Evolutionary conservation across 345 rosid species (phyloP).

Genomic region (Brassica cretica): DNA sequence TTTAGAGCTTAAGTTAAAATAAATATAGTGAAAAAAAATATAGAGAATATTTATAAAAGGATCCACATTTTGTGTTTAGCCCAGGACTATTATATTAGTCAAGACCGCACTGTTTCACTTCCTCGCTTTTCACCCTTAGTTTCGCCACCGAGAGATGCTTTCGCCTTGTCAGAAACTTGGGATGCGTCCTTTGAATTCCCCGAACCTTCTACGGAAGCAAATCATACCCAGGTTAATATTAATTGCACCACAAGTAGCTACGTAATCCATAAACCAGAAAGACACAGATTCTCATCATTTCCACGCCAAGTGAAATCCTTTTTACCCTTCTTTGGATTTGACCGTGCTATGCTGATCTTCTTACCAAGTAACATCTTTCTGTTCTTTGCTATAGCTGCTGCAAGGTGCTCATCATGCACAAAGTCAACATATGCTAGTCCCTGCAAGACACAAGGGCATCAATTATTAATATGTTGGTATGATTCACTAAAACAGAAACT

Average conservation of each 20-base stretch:
- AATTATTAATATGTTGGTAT: constrained; percentile 9
- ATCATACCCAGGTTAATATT: constrained; percentile 1
- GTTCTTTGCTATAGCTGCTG: constrained; percentile 79
- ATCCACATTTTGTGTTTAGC: too few species aligned
- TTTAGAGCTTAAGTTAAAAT: too few species aligned
- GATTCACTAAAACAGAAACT: not conserved
- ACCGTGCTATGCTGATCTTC: constrained; percentile 72
- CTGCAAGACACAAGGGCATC: constrained; percentile 39
- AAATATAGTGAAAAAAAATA: too few species aligned
- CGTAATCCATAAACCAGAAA: not conserved
- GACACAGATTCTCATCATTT: constrained; percentile 17
- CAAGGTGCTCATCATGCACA: constrained; percentile 65
- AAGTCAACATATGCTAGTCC: constrained; percentile 95
- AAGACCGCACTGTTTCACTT: too few species aligned
- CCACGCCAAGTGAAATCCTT: constrained; percentile 46
- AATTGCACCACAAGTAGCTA: constrained; percentile 13
- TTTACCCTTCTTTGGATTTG: constrained; percentile 68
- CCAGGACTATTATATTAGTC: too few species aligned
- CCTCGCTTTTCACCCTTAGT: constrained; percentile 33
- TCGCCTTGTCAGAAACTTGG: constrained; percentile 32
- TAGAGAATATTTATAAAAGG: too few species aligned
- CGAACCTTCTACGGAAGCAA: constrained; percentile 35
- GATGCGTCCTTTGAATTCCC: constrained; percentile 32
- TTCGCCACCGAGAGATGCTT: constrained; percentile 30
- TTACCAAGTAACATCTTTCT: constrained; percentile 68